Base-by-base conservation (phyloP, 768 basidiomycete species). In the Termitomyces sp. region DNA sequence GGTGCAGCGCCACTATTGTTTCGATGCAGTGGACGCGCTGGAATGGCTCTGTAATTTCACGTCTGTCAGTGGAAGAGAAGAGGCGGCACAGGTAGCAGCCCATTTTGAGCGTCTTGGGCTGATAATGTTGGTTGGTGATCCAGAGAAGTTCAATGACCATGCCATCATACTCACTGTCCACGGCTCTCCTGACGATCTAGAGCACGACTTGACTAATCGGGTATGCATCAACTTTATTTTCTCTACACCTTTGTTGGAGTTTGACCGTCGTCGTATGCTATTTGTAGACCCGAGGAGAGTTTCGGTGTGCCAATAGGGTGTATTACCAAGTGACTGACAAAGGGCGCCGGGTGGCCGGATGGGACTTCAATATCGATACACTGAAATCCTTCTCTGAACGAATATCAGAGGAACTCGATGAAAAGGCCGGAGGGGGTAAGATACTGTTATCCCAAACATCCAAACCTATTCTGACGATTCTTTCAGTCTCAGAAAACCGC, bases 11-110 rank as follows among this genome's bases (percentile, higher is more conserved):
- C 54, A 58, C 4, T 71, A 79, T 61, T 84, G 84, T 57, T 89
- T 91, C 66, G 68, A 79, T 19, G 87, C 89, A 27, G 76, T 83
- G 53, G 76, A 77, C 25, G 87, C 83, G 0, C 71, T 89, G 53
- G 88, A 90, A 67, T 91, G 90, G 89, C 77, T 91, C 46, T 81
- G 84, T 63, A 89, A 91, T 64, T 89, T 85, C 64, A 85, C 90
- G 4, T 88, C 88, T 5, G 83, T 87, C 41, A 82, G 85, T 28
- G 87, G 87, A 8, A 73, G 85, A 46, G 90, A 91, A 60, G 90
- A 91, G 66, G 88, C 86, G 0, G 85, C 86, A 23, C 89, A 89
- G 71, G 80, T 89, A 73, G 80, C 83, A 1, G 89, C 87, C 0
- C 89, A 91, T 62, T 89, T 91, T 63, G 86, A 89, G 27, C 79